Conservation (phyloP, 768 basidiomycete species). For the Hortiboletus campestris region DNA sequence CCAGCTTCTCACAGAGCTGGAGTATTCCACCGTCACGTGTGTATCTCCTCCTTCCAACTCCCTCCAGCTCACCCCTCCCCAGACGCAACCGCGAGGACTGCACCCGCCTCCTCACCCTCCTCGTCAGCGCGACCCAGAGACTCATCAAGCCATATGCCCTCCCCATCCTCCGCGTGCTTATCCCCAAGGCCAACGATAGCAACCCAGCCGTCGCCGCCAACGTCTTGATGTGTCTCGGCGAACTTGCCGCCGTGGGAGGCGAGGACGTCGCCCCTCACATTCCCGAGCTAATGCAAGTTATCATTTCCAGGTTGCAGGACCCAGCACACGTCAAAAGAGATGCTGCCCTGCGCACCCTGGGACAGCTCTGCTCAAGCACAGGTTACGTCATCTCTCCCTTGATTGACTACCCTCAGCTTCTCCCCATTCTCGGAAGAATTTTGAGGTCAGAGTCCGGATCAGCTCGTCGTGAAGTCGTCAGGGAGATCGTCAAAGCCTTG, state of each 20-base stretch:
- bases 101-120: conserved; percentile 81
- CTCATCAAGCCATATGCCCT: conserved; percentile 95
- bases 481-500: conserved; percentile 92
- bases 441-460: conserved; percentile 73
- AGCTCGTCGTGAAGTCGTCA: conserved; percentile 85
- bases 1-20: conserved; percentile 92
- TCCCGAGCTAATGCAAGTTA: conserved; percentile 84
- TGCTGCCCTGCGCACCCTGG: conserved; percentile 90
- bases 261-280: conserved; percentile 86
- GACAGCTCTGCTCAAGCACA: conserved; percentile 93
- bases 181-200: conserved; percentile 82
- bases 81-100: conserved; percentile 91
- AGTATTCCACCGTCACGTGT: conserved; percentile 87
- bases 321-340: conserved; percentile 86
- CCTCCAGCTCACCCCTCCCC: neutral
- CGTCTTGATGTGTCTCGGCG: conserved; percentile 91
- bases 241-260: conserved; percentile 88
- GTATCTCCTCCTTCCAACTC: conserved; percentile 33
- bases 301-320: conserved; percentile 87
- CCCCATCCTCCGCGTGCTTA: conserved; percentile 89
- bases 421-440: conserved; percentile 83
- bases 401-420: conserved; percentile 85
- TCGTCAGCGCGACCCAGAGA: conserved; percentile 89
- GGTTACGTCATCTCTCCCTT: conserved; percentile 92
- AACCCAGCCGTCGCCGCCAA: conserved; percentile 90